phyloP scores from a whole-genome alignment of 2,329 filamentous ascomycete species.

The Tolypocladium paradoxum region DNA sequence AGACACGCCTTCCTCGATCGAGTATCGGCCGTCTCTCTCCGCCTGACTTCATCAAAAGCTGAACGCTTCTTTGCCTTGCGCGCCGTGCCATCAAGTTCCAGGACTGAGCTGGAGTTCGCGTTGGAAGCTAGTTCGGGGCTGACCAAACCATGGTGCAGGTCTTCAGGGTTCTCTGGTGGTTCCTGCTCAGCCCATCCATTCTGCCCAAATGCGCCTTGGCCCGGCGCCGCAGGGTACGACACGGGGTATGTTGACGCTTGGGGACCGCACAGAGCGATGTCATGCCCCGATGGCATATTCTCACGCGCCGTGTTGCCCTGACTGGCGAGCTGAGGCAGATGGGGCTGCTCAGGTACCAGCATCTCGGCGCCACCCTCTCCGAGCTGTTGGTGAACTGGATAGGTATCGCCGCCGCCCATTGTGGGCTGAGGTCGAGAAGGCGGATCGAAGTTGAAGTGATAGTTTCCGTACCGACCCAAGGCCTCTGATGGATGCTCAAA shows the following conservation, averaged over 20 bases:
- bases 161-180: not conserved
- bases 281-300: not conserved
- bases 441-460: not conserved
- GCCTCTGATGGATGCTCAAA: not conserved
- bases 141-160: not conserved
- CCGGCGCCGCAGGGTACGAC: not conserved
- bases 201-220: not conserved
- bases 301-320: not conserved
- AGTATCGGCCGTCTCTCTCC: slow-evolving; percentile 23
- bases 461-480: not conserved
- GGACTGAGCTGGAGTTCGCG: not conserved
- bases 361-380: not conserved
- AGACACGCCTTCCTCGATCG: slow-evolving; percentile 29
- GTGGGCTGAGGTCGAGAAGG: not conserved
- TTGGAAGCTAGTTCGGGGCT: not conserved
- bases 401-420: slow-evolving; percentile 2
- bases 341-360: not conserved
- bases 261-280: not conserved
- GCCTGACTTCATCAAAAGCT: slow-evolving; percentile 13
- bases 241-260: not conserved
- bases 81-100: not conserved
- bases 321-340: not conserved
- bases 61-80: slow-evolving; percentile 3
- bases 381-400: not conserved
- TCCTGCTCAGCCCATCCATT: not conserved